phyloP scores from a whole-genome alignment of 1,284 basidiomycete species.

The Ustilago bromivora region DNA sequence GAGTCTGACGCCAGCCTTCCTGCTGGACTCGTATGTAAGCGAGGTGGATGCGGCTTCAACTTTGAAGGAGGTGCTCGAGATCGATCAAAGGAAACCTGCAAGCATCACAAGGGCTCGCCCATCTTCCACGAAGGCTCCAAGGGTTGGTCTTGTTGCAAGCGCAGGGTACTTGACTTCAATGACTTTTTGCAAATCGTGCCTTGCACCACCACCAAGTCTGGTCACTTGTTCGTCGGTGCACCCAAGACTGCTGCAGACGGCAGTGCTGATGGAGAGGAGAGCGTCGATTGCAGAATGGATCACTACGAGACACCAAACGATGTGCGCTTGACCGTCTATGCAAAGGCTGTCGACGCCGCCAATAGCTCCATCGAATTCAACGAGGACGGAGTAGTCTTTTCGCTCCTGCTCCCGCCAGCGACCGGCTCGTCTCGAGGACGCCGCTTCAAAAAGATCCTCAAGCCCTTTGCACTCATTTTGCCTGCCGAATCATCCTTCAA shows the following conservation, averaged over 20 bases:
- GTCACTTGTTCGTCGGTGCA: constrained; percentile 62
- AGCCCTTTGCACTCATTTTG: constrained; percentile 55
- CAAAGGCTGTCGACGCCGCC: constrained; percentile 57
- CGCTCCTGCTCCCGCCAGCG: constrained; percentile 55
- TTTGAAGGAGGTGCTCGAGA: constrained; percentile 45
- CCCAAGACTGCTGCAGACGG: constrained; percentile 25
- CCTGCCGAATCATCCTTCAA: constrained; percentile 55
- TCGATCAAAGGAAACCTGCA: constrained; percentile 52
- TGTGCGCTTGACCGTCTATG: constrained; percentile 65
- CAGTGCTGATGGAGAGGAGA: constrained; percentile 36
- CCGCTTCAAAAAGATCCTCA: constrained; percentile 53
- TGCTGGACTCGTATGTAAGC: constrained; percentile 51
- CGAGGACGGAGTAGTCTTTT: constrained; percentile 55
- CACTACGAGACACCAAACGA: constrained; percentile 68
- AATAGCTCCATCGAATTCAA: constrained; percentile 56
- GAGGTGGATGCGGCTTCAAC: constrained; percentile 50
- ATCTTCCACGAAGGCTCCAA: constrained; percentile 70
- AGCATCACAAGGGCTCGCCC: constrained; percentile 61
- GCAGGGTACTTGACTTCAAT: constrained; percentile 66
- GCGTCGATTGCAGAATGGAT: constrained; percentile 62
- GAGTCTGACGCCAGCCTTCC: constrained; percentile 31
- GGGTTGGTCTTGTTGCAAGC: constrained; percentile 68
- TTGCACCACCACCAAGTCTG: constrained; percentile 57
- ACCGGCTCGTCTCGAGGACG: constrained; percentile 41
- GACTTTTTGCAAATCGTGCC: constrained; percentile 67